phyloP scores from a whole-genome alignment of 352 stramenopile genomes.

The Halophytophthora batemanensis region DNA sequence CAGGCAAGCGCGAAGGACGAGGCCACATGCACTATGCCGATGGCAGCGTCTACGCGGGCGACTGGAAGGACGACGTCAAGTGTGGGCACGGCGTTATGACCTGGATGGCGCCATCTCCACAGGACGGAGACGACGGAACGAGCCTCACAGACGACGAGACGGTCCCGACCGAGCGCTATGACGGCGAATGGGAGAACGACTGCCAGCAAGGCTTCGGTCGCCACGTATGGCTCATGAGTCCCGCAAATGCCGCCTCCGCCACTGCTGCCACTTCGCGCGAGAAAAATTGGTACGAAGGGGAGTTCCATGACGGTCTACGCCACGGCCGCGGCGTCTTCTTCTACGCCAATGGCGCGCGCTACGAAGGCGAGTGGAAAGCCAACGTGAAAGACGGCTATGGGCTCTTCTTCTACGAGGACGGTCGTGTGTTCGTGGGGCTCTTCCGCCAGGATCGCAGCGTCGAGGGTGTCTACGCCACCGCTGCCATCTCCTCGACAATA shows the following conservation, averaged over 20 bases:
- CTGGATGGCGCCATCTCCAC: slow-evolving; percentile 35
- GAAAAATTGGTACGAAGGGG: slow-evolving; percentile 86
- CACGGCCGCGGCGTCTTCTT: slow-evolving; percentile 75
- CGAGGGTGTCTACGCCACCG: slow-evolving; percentile 24
- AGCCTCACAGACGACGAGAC: slow-evolving; percentile 9
- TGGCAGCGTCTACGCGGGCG: slow-evolving; percentile 63
- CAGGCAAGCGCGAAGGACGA: slow-evolving; percentile 48
- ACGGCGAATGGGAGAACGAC: slow-evolving; percentile 71
- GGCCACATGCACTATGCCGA: slow-evolving; percentile 68
- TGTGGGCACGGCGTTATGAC: slow-evolving; percentile 74
- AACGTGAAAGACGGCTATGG: slow-evolving; percentile 78
- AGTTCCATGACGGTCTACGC: slow-evolving; percentile 60
- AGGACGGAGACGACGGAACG: background rate
- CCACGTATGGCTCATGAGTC: slow-evolving; percentile 65
- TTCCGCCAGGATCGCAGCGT: slow-evolving; percentile 49
- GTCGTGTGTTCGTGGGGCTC: slow-evolving; percentile 45
- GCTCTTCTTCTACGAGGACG: slow-evolving; percentile 73
- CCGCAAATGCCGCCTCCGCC: slow-evolving; percentile 3
- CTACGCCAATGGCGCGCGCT: slow-evolving; percentile 84
- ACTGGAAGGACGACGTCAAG: slow-evolving; percentile 72
- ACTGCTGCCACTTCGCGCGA: slow-evolving; percentile 21
- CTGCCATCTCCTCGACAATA: background rate
- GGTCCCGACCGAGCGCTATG: slow-evolving; percentile 53
- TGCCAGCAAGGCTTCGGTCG: slow-evolving; percentile 72
- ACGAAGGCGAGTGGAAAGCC: slow-evolving; percentile 78